These are phyloP conservation scores for Hevea brasiliensis DNA, from an alignment of 345 rosid species.

Conservation along the genomic window DNA sequence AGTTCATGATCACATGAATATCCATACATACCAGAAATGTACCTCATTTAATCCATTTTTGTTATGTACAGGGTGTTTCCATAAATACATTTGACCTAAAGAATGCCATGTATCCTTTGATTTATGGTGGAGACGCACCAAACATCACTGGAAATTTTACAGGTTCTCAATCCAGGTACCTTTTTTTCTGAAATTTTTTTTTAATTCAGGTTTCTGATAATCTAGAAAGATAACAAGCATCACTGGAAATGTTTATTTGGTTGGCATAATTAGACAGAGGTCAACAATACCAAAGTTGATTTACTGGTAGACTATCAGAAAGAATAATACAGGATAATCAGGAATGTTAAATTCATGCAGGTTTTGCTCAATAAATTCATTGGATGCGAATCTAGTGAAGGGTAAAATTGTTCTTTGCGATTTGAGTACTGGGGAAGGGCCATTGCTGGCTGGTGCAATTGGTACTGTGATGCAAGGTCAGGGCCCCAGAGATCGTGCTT, in stretches of 20 bases:
- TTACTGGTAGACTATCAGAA: no score
- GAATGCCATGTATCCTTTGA: constrained; percentile 18
- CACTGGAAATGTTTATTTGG: neutral
- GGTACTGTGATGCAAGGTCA: constrained; percentile 23
- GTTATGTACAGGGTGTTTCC: neutral
- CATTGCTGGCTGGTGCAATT: constrained; percentile 33
- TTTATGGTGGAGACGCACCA: constrained; percentile 34
- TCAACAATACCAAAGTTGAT: no score
- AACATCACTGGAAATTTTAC: constrained; percentile 14
- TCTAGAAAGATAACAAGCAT: neutral
- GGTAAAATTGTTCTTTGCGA: constrained; percentile 42
- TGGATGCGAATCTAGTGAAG: constrained; percentile 30
- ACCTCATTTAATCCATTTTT: no score
- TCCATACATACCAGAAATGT: no score
- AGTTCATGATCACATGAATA: no score
- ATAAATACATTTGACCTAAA: neutral
- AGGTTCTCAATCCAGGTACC: constrained; percentile 20
- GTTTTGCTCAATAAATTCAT: constrained; percentile 12
- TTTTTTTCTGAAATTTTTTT: neutral
- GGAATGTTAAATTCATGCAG: no score
- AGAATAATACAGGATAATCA: no score
- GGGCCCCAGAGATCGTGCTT: neutral
- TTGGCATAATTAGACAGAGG: no score
- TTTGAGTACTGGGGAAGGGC: neutral
- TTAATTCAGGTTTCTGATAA: neutral